These are phyloP conservation scores for Fagopyrum tataricum DNA, from an alignment of 148 eudicot genomes.

Conservation along the genomic window DNA sequence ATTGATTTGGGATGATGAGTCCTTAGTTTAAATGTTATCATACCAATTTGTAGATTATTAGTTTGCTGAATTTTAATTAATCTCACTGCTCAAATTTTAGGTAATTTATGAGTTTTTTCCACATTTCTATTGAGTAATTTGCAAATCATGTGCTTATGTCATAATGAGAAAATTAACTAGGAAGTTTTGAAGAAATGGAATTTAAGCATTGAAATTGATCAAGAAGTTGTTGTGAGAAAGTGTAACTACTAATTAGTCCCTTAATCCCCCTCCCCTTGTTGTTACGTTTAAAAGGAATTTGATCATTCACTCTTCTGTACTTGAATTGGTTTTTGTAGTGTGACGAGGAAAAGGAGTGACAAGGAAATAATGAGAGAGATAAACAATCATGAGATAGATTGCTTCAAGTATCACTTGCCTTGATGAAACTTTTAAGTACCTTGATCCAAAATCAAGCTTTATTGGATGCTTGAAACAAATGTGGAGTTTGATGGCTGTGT, in stretches of 20 bases:
- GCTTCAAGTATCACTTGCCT: constrained; percentile 95
- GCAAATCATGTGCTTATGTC: too few species aligned
- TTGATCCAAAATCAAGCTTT: not conserved
- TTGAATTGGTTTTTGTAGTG: constrained; percentile 31
- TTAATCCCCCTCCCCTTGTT: too few species aligned
- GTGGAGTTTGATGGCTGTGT: not conserved
- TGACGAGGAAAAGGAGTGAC: constrained; percentile 90
- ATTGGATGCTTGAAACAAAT: not conserved
- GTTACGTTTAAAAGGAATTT: not conserved
- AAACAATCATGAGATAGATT: constrained; percentile 96
- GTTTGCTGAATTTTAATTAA: too few species aligned
- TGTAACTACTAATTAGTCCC: constrained; percentile 27
- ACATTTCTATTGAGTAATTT: too few species aligned
- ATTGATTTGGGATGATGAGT: too few species aligned
- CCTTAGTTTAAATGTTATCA: too few species aligned
- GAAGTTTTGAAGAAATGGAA: constrained; percentile 95
- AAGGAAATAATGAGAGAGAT: constrained; percentile 98
- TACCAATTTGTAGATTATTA: too few species aligned
- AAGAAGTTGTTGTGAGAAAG: constrained; percentile 66
- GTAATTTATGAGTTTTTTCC: too few species aligned
- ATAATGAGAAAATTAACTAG: constrained; percentile 65
- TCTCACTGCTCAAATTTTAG: too few species aligned
- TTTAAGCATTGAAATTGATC: constrained; percentile 85
- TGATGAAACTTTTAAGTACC: constrained; percentile 76
- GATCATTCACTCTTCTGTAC: not conserved